A percentile compares a stretch with the other conserved stretches of the same genome.
Conservation (phyloP, 495 filamentous ascomycete species). For the Penicillium silybi region DNA sequence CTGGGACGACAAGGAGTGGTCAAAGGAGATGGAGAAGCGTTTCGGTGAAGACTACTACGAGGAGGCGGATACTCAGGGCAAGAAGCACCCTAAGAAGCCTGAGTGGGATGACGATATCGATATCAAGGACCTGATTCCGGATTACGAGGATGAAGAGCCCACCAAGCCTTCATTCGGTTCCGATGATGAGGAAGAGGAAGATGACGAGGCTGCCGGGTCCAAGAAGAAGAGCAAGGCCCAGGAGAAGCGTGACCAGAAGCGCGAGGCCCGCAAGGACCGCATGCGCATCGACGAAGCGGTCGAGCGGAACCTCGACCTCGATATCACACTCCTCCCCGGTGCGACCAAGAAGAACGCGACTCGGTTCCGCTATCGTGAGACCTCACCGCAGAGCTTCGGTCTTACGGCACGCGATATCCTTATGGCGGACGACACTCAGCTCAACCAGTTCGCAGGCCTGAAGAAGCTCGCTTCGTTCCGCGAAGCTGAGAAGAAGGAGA, state of each 20-base stretch:
- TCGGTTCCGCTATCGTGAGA: constrained; percentile 87
- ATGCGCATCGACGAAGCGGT: constrained; percentile 83
- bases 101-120: constrained; percentile 97
- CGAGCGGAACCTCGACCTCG: constrained; percentile 72
- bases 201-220: constrained; percentile 42
- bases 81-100: constrained; percentile 77
- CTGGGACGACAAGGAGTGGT: constrained; percentile 85
- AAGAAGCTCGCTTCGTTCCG: constrained; percentile 93
- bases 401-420: constrained; percentile 87
- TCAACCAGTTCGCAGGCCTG: constrained; percentile 87
- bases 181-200: constrained; percentile 48
- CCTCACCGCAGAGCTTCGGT: constrained; percentile 84
- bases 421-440: constrained; percentile 77
- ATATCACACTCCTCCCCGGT: constrained; percentile 54
- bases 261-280: constrained; percentile 69
- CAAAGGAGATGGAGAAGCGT: constrained; percentile 75
- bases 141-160: constrained; percentile 64
- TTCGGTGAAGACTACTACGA: constrained; percentile 92
- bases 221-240: constrained; percentile 60
- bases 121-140: constrained; percentile 85
- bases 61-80: constrained; percentile 49
- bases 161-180: constrained; percentile 50
- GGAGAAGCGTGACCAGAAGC: constrained; percentile 67
- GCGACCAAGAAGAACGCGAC: constrained; percentile 52
- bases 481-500: constrained; percentile 79